Conservation (phyloP, 352 stramenopile species). For the Phytopythium kandeliae region DNA sequence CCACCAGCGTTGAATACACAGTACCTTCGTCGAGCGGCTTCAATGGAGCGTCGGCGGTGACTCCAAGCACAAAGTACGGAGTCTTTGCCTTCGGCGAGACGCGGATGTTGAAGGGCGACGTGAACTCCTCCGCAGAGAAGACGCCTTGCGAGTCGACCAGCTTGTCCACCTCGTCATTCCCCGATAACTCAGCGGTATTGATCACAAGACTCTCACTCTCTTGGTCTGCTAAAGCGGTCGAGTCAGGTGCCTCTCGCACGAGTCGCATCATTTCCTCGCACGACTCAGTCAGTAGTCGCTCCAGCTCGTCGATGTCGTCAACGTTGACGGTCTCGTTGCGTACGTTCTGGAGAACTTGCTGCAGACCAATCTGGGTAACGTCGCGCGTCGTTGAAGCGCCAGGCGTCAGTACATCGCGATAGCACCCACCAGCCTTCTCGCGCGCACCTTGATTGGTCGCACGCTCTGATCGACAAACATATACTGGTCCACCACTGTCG, state of each 20-base stretch:
- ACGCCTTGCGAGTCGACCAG: not conserved
- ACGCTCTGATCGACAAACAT: conserved; percentile 80
- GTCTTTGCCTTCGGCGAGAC: conserved; percentile 54
- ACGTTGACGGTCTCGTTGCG: conserved; percentile 65
- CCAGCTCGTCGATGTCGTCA: conserved; percentile 53
- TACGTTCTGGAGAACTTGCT: conserved; percentile 77
- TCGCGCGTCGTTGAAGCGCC: not conserved
- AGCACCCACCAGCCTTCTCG: not conserved
- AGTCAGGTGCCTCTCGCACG: conserved; percentile 23
- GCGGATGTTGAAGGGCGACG: conserved; percentile 73
- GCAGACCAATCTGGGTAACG: conserved; percentile 53
- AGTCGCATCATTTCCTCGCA: conserved; percentile 78
- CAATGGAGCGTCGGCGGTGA: conserved; percentile 16
- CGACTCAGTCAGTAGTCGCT: conserved; percentile 46
- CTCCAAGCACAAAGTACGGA: conserved; percentile 49
- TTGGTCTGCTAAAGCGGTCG: conserved; percentile 9
- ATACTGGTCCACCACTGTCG: conserved; percentile 76
- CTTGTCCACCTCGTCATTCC: not conserved
- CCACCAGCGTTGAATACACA: not conserved
- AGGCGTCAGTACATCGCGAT: not conserved
- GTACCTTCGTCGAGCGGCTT: conserved; percentile 31
- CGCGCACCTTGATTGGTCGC: conserved; percentile 63
- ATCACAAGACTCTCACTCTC: not conserved
- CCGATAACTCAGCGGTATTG: not conserved
- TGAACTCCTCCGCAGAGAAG: conserved; percentile 51